Base-by-base conservation (phyloP, 2,329 filamentous ascomycete genomes). In the Phyllosticta capitalensis region DNA sequence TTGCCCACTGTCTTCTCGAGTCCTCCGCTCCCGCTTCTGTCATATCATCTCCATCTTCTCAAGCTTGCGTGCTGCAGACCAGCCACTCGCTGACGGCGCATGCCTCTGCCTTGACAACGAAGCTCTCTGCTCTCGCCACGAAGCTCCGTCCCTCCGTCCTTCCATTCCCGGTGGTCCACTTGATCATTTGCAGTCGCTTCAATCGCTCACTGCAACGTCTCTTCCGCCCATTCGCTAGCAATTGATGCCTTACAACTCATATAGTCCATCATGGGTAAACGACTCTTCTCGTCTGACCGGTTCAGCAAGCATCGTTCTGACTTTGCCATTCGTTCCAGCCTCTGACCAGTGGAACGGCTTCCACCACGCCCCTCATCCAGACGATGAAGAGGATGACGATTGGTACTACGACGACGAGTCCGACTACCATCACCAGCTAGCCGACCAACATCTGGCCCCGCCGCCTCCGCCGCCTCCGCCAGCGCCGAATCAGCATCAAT, bases 301-400 rank as follows among this genome's bases (percentile, higher is more conserved):
- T 52, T 49, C 26, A 14, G n/a, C n/a, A n/a, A n/a, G n/a, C n/a
- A n/a, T n/a, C n/a, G n/a, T 24, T 55, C 17, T 52, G 19, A 7
- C 9, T 38, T 14, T 49, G 52, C 14, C 9, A 50, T n/a, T 26
- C 52, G 30, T 38, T 30, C 6, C 12, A 45, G 28, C 45, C 17
- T 33, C 12, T 38, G 50, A 28, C 19, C 57, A 6, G 38, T 51
- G 10, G 52, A 59, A 38, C 30, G 30, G 30, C 30, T 38, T 38
- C 9, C 17, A 52, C 5, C 50, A 59, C 14, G 38, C 17, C 24
- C 7, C 20, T n/a, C 30, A 33, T 30, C 52, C 49, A 1, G 56
- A 59, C 22, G 55, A 56, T 2, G 24, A 53, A 2, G 30, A 59
- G 2, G 57, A 59, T 9, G 57, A 59, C 14, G 51, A 59, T 2